Conservation (phyloP, 352 stramenopile genomes). For the Phytophthora cryptogea region DNA sequence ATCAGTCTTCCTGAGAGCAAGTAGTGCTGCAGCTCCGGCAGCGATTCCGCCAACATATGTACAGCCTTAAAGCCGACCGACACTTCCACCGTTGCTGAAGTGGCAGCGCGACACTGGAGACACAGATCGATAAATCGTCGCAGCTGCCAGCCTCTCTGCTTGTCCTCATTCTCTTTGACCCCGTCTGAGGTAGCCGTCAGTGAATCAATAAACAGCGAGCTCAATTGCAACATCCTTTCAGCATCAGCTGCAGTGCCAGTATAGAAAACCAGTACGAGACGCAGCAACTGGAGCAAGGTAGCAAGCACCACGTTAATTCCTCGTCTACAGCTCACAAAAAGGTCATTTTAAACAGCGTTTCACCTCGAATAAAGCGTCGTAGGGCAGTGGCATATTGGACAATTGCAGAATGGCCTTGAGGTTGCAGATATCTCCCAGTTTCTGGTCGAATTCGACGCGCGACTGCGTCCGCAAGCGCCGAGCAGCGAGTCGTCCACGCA, state of each 20-base stretch:
- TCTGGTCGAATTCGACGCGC: slow-evolving; percentile 53
- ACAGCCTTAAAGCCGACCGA: slow-evolving; percentile 20
- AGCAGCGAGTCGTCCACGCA: slow-evolving; percentile 38
- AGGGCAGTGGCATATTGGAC: slow-evolving; percentile 49
- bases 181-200: slow-evolving; percentile 20
- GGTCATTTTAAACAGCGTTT: slow-evolving; percentile 8
- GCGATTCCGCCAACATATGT: slow-evolving; percentile 15
- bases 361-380: slow-evolving; percentile 53
- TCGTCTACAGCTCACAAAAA: slow-evolving; percentile 1
- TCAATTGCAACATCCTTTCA: slow-evolving; percentile 33
- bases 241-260: slow-evolving; percentile 28
- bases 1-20: slow-evolving; percentile 33
- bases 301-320: slow-evolving; percentile 7
- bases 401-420: slow-evolving; percentile 64
- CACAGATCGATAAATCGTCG: slow-evolving; percentile 50
- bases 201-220: slow-evolving; percentile 32
- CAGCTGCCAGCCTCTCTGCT: slow-evolving; percentile 42
- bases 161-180: slow-evolving; percentile 18
- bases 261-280: slow-evolving; percentile 53
- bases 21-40: slow-evolving; percentile 39
- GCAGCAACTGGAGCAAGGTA: slow-evolving; percentile 34
- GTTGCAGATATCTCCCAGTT: slow-evolving; percentile 56
- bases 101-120: slow-evolving; percentile 37
- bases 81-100: slow-evolving; percentile 1
- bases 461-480: slow-evolving; percentile 9